Base-by-base conservation (phyloP, 352 stramenopile species). In the Phytopythium montanum region DNA sequence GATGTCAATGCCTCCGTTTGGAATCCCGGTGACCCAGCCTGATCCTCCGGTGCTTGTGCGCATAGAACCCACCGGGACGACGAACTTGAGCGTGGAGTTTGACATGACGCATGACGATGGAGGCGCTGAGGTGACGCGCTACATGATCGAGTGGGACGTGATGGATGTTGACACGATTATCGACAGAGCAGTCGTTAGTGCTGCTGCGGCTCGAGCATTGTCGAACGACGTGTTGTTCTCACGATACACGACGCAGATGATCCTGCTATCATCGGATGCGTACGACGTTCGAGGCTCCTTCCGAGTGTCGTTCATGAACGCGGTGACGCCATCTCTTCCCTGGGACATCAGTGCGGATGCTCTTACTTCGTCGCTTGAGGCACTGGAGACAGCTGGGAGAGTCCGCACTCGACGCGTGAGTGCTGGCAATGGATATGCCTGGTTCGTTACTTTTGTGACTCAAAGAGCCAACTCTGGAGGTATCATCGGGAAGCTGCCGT, bases 141-240 rank as follows among this genome's bases (percentile, higher is more conserved):
- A 97, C 65, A 90, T 92, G 58, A 85, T 99, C 52, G 90, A 98
- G 49, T 99, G 92, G 92, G 94, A 98, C 62, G 79, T 75, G 3
- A 91, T 98, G 72, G 88, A 93, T 46, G 56, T 95, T 9, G 75
- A 87, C 14, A 77, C 81, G 8, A 64, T 93, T 10, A 59, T 78
- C 25, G 46, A 64, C 8, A 69, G 62, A 10, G 75, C 75, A 1
- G 63, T 79, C 4, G 59, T 58, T 3, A 69, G 69, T 51, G 31
- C 66, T 39, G 54, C 54, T 0, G 65, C 60, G 13, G 68, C 74
- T 21, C 53, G 61, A 10, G 56, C 65, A 8, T 66, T 86, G 10
- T 74, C 69, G 18, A 66, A 84, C 33, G 46, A 84, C 8, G 69
- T 96, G 0, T 62, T 98, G 19, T 99, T 97, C 66, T 80, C 78